Percentiles rank a stretch among this genome's conserved stretches.
These are phyloP conservation scores for Endothia cerciana DNA, from an alignment of 2,329 filamentous ascomycete genomes.

Conservation along the genomic window DNA sequence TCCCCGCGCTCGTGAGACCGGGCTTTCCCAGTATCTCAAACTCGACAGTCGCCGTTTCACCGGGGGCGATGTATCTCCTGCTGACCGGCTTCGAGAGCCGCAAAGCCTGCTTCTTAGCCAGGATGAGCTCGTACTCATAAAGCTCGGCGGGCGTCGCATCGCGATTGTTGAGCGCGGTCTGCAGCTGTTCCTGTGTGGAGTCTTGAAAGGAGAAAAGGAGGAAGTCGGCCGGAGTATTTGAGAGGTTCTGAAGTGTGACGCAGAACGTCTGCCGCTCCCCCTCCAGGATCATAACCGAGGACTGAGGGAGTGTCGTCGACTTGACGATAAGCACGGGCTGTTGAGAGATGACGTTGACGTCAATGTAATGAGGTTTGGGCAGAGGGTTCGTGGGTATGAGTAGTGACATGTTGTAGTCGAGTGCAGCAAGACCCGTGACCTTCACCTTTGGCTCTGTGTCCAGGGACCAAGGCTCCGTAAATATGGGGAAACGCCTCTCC, in stretches of 20 bases:
- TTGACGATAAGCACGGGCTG: conserved; percentile 80
- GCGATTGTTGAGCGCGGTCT: conserved; percentile 73
- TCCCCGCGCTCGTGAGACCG: conserved; percentile 75
- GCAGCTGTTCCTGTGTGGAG: conserved; percentile 78
- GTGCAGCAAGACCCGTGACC: conserved; percentile 66
- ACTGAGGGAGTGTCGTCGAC: conserved; percentile 78
- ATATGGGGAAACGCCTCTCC: conserved; percentile 82
- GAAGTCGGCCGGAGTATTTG: conserved; percentile 77
- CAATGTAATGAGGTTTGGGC: conserved; percentile 56
- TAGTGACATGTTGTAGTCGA: conserved; percentile 50
- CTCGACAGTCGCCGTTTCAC: conserved; percentile 71
- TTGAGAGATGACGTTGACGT: conserved; percentile 74
- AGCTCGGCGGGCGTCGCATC: conserved; percentile 78
- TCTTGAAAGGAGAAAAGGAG: conserved; percentile 88
- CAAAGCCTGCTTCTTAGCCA: conserved; percentile 74
- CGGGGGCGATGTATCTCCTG: conserved; percentile 66
- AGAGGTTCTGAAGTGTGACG: conserved; percentile 80
- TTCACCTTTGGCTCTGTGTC: conserved; percentile 76
- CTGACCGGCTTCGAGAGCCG: conserved; percentile 57
- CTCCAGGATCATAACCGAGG: conserved; percentile 89
- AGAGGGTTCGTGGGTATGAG: conserved; percentile 40
- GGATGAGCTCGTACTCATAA: conserved; percentile 82
- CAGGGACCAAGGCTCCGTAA: conserved; percentile 75
- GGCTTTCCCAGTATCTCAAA: conserved; percentile 87
- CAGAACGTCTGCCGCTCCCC: conserved; percentile 81